Evolutionary conservation across 1,284 basidiomycete genomes (phyloP), one percentile per base, ranked within the genome.

Genomic region (Chiua sp.): DNA sequence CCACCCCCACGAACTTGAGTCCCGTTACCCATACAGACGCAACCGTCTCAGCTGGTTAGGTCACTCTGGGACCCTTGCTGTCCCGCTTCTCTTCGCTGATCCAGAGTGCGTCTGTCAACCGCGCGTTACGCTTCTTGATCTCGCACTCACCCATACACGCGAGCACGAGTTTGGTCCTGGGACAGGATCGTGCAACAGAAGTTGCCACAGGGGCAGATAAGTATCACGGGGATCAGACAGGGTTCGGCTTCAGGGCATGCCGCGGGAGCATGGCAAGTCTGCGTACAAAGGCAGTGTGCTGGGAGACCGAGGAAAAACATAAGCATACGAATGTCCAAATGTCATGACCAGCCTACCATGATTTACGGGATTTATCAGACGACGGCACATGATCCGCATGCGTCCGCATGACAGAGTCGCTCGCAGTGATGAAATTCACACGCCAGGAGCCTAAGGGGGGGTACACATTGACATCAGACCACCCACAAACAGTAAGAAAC

Each of bases 371-470:
- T 75, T 97, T 98, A 28, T 91, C 95, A 98, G 2, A 84, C 80
- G 35, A 88, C 84, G 12, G 79, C 81, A 73, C 94, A 97, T 1
- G 80, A 60, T 4, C 93, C 93, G 70, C 95, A 97, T 4, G 84
- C 84, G 51, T 87, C 92, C 1, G 82, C 77, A 69, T 98, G 96
- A 71, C 95, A 98, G 0, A 82, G 69, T 60, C 87, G 83, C 59
- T 90, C 86, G 72, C 95, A 98, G 30, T 83, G 85, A 73, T 98
- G 96, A 71, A 90, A 94, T 2, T 94, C 95, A 67, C 95, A 98
- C 0, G 78, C 76, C 37, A 96, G 78, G 6, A 91, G 77, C 63
- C 86, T 88, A 60, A 16, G n/a, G 20, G 15, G 7, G 20, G 37
- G 44, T 18, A 28, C n/a, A 30, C 5, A 22, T 63, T 35, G 59